These are phyloP conservation scores for Dictyostelium capitatum DNA, from an alignment of 78 protist genomes.

Conservation along the genomic window DNA sequence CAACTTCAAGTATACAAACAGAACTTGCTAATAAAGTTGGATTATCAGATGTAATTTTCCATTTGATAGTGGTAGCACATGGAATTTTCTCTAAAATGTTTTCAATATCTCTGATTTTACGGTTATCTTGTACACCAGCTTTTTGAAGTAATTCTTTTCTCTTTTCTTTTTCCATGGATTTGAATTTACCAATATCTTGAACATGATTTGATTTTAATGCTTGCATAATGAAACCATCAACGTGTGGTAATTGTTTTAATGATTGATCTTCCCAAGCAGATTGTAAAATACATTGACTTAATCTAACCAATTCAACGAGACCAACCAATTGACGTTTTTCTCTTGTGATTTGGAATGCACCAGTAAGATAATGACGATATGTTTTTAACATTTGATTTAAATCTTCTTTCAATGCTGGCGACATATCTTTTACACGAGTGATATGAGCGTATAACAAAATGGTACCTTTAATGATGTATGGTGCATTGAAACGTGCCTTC, in stretches of 20 bases:
- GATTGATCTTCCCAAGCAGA: slow-evolving; percentile 79
- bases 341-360: slow-evolving; percentile 50
- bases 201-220: not conserved
- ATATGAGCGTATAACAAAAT: slow-evolving; percentile 67
- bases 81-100: slow-evolving; percentile 55
- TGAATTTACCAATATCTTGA: slow-evolving; percentile 34
- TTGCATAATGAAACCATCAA: slow-evolving; percentile 6
- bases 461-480: slow-evolving; percentile 41
- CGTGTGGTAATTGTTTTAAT: slow-evolving; percentile 61
- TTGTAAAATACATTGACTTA: slow-evolving; percentile 59
- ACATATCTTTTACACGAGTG: slow-evolving; percentile 31
- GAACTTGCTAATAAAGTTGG: slow-evolving; percentile 1
- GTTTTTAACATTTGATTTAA: slow-evolving; percentile 18
- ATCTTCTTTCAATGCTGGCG: slow-evolving; percentile 39
- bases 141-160: slow-evolving; percentile 25
- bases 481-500: slow-evolving; percentile 41
- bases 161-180: slow-evolving; percentile 5
- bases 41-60: not conserved
- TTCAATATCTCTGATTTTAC: slow-evolving; percentile 36
- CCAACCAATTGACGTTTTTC: slow-evolving; percentile 44
- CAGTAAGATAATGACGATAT: slow-evolving; percentile 33
- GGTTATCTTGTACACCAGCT: not conserved
- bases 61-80: slow-evolving; percentile 22
- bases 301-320: slow-evolving; percentile 10
- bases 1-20: slow-evolving; percentile 30